These are phyloP conservation scores for Takashimella tepidaria DNA, from an alignment of 1,284 basidiomycete species.

Conservation along the genomic window DNA sequence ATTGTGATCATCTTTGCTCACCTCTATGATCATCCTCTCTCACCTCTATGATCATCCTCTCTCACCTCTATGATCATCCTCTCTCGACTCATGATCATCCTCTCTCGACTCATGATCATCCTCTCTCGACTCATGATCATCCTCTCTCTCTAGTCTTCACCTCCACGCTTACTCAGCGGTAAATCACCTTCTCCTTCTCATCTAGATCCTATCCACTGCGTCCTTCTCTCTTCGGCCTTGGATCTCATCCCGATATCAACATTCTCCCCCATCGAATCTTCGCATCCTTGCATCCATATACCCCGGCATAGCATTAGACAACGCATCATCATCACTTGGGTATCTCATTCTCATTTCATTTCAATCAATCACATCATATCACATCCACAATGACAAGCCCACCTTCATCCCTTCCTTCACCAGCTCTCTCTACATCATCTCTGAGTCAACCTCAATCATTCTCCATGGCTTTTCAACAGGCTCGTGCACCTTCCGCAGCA, in stretches of 20 bases:
- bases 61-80: neutral
- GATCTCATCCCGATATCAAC: neutral
- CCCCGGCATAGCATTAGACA: neutral
- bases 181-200: neutral
- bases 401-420: slow-evolving; percentile 33
- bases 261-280: neutral
- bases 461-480: slow-evolving; percentile 15
- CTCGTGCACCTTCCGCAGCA: slow-evolving; percentile 17
- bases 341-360: neutral
- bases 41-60: no score
- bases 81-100: neutral
- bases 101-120: neutral
- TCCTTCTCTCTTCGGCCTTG: neutral
- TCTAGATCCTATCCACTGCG: neutral
- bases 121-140: neutral
- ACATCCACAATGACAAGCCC: slow-evolving; percentile 29
- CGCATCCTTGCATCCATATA: neutral
- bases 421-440: slow-evolving; percentile 32
- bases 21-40: no score
- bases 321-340: neutral
- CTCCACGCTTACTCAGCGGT: neutral
- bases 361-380: neutral
- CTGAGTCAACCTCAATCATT: slow-evolving; percentile 25
- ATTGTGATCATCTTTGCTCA: no score
- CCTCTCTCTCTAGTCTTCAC: neutral